These are phyloP conservation scores for Pleurotus sapidus DNA, from an alignment of 768 basidiomycete genomes.

Conservation along the genomic window DNA sequence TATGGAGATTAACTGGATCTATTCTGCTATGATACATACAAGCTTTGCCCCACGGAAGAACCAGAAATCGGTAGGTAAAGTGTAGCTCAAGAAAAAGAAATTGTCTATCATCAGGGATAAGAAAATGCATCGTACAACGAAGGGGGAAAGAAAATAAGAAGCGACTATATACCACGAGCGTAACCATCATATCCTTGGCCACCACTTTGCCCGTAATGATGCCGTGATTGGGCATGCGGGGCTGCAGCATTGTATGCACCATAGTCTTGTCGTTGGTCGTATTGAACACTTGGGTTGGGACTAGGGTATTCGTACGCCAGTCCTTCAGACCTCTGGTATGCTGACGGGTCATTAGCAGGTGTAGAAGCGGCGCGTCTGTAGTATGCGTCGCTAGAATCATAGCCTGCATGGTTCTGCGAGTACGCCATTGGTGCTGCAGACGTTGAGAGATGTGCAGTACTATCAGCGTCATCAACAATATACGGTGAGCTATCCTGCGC, in stretches of 20 bases:
- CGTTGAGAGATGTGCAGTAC: conserved; percentile 54
- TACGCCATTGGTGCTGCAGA: conserved; percentile 60
- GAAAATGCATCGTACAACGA: conserved; percentile 15
- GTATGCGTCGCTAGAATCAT: conserved; percentile 55
- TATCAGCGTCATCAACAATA: conserved; percentile 72
- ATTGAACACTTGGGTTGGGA: conserved; percentile 8
- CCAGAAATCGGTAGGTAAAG: conserved; percentile 6
- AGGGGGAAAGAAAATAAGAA: conserved; percentile 15
- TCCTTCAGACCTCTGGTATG: conserved; percentile 20
- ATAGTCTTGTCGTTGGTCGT: conserved; percentile 11
- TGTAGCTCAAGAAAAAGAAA: not conserved
- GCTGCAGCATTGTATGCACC: not conserved
- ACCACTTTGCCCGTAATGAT: conserved; percentile 29
- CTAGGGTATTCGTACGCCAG: conserved; percentile 29
- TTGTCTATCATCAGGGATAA: not conserved
- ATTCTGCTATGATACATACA: conserved; percentile 10
- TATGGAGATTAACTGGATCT: conserved; percentile 4
- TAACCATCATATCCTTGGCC: conserved; percentile 22
- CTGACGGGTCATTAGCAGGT: conserved; percentile 22
- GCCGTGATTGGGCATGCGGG: conserved; percentile 19
- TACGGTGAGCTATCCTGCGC: conserved; percentile 47
- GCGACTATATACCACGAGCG: conserved; percentile 25
- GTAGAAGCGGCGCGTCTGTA: conserved; percentile 31
- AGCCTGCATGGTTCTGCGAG: conserved; percentile 21
- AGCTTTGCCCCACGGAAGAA: conserved; percentile 3